Evolutionary conservation across 176 grass and related monocot genomes (phyloP), one percentile per base, ranked within the genome.

Genomic region (Rhynchospora breviuscula): DNA sequence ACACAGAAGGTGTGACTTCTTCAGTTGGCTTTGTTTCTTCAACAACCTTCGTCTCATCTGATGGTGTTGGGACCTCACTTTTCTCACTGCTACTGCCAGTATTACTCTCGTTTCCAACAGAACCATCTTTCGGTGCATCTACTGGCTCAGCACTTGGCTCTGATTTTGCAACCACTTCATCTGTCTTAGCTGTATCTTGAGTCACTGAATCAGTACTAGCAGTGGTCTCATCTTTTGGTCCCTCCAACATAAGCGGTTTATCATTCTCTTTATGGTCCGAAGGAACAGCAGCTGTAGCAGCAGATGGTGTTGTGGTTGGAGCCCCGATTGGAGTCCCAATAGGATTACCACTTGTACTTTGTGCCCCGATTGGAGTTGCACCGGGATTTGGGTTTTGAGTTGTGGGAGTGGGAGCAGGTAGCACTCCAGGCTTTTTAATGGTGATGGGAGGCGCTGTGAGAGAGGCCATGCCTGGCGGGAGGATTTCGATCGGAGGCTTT

Each of bases 381-480:
- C 22, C 51, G 52, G 47, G 47, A 82, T 82, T 67, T 23, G 85
- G 29, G 12, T 48, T 84, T 67, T 69, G 88, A 87, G 84, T 86
- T 70, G 80, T 59, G 44, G 43, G 78, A n/a, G 80, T 59, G 44
- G 43, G 78, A n/a, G 79, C 70, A 48, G 84, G 73, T 56, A 21
- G n/a, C 23, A 62, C 21, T 8, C 13, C 48, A 31, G 89, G 26
- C 56, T 91, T 89, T 59, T 93, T 95, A 78, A 95, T 92, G 19
- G 92, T 87, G 6, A 99, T 93, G 21, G 96, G 91, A 83, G 91
- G 90, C 58, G 96, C 93, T 25, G 92, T 91, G 56, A 99, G 85
- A 79, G 96, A 94, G 29, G 96, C 81, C 96, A 99, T 99, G 19
- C 96, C 96, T 83, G 93, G 96, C 81, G 93, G 96, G 61, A 99